A percentile compares a stretch with the other conserved stretches of the same genome.
Evolutionary conservation across 2,329 filamentous ascomycete species (phyloP).

Genomic region (Diaporthe sp.): DNA sequence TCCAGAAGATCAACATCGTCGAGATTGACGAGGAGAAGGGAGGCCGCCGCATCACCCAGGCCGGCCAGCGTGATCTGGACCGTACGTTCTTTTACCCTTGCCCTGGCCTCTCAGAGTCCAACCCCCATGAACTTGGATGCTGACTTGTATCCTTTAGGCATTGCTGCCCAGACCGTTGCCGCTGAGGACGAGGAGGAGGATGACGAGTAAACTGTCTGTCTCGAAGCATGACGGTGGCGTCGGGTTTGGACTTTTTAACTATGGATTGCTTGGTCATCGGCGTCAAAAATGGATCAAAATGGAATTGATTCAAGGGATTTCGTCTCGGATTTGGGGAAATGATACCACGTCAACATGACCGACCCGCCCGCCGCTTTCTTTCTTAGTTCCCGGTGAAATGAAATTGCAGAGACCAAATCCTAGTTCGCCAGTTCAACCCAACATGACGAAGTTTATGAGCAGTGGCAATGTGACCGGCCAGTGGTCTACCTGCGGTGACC

Average conservation of each 20-base stretch:
- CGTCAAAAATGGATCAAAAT: slow-evolving; percentile 41
- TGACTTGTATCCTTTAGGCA: slow-evolving; percentile 59
- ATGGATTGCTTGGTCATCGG: slow-evolving; percentile 39
- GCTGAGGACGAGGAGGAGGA: slow-evolving; percentile 78
- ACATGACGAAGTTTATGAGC: neutral
- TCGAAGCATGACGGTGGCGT: slow-evolving; percentile 30
- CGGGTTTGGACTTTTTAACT: slow-evolving; percentile 34
- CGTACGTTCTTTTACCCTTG: slow-evolving; percentile 60
- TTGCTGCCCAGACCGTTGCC: slow-evolving; percentile 84
- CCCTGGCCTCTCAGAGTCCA: neutral
- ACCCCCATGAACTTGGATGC: neutral
- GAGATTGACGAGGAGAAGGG: slow-evolving; percentile 99
- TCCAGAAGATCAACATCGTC: slow-evolving; percentile 99
- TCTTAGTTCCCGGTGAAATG: slow-evolving; percentile 32
- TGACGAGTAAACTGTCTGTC: slow-evolving; percentile 69
- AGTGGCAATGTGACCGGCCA: neutral
- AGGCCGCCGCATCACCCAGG: slow-evolving; percentile 97
- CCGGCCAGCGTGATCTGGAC: slow-evolving; percentile 99
- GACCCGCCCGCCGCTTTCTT: slow-evolving; percentile 27
- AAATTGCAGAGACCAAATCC: slow-evolving; percentile 27
- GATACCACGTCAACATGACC: slow-evolving; percentile 41
- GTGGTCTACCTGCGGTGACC: neutral
- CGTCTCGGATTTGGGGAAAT: slow-evolving; percentile 41
- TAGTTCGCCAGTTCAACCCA: slow-evolving; percentile 24
- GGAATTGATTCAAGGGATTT: slow-evolving; percentile 38